A percentile compares a stretch with the other conserved stretches of the same genome.
phyloP scores from a whole-genome alignment of 345 rosid species.

The Aethionema arabicum region DNA sequence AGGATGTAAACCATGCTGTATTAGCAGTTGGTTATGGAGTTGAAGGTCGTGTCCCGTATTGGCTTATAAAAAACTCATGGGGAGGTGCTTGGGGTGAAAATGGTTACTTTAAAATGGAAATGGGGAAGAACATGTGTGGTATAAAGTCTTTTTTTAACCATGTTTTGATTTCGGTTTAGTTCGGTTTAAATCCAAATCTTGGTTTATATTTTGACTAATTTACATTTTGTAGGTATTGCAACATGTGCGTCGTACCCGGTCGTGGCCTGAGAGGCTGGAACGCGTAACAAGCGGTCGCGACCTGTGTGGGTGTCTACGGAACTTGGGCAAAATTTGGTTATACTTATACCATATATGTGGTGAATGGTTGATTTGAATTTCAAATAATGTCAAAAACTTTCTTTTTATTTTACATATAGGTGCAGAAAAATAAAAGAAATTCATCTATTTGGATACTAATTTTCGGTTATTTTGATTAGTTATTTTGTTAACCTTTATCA shows the following conservation, averaged over 20 bases:
- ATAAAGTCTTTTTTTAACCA: conserved; percentile 37
- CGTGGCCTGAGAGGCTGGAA: conserved; percentile 15
- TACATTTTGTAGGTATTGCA: conserved; percentile 29
- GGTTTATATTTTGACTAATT: neutral
- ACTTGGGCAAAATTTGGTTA: neutral
- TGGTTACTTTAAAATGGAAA: conserved; percentile 87
- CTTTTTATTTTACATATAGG: no score
- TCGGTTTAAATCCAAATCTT: neutral
- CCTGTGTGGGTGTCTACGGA: neutral
- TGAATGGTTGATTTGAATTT: conserved; percentile 3
- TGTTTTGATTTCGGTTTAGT: neutral
- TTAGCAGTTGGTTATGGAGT: conserved; percentile 89
- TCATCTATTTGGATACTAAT: no score
- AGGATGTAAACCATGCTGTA: conserved; percentile 97
- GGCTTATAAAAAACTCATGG: conserved; percentile 95
- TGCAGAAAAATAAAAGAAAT: no score
- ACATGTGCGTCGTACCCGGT: conserved; percentile 34
- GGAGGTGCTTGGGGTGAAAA: conserved; percentile 68
- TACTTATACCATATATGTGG: neutral
- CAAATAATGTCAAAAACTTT: neutral
- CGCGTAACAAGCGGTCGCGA: neutral
- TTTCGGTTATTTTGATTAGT: no score
- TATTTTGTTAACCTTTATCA: no score
- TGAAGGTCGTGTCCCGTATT: conserved; percentile 64
- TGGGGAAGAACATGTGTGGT: conserved; percentile 98